Conservation (phyloP, 2,329 filamentous ascomycete species). For the Fusarium oligoseptatum region DNA sequence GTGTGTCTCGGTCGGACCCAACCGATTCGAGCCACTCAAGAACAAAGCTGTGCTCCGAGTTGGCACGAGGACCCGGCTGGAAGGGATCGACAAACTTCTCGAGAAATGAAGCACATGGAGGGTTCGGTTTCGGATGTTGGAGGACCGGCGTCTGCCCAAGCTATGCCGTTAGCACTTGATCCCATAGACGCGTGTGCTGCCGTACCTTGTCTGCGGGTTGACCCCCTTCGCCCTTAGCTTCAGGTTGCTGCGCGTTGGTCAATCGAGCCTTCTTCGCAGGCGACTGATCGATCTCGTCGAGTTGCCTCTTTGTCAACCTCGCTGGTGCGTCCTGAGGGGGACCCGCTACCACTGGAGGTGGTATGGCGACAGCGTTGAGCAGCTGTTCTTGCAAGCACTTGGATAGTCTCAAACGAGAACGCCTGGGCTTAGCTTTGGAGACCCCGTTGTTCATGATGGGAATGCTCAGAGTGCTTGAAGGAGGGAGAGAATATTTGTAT, state of each 20-base stretch:
- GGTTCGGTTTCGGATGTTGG: slow-evolving; percentile 1
- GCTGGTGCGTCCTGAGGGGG: too few relatives aligned
- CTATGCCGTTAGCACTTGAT: not conserved
- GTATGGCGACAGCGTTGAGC: too few relatives aligned
- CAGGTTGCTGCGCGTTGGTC: not conserved
- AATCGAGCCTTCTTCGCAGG: not conserved
- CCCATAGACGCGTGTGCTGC: not conserved
- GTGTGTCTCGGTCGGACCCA: not conserved
- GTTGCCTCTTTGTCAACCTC: not conserved
- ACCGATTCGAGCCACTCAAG: slow-evolving; percentile 1
- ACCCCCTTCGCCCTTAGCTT: not conserved
- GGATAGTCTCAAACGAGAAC: not conserved
- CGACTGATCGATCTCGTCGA: not conserved
- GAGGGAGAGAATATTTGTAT: too few relatives aligned
- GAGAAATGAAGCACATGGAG: not conserved
- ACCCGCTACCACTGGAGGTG: too few relatives aligned
- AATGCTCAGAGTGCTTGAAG: too few relatives aligned
- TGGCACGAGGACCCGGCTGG: not conserved
- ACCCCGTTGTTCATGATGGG: not conserved
- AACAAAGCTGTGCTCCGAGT: not conserved
- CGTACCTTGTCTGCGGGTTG: not conserved
- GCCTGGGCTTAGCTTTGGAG: not conserved
- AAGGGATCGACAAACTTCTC: not conserved
- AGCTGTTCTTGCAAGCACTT: too few relatives aligned
- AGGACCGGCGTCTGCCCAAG: not conserved